Conservation (phyloP, 2,329 filamentous ascomycete genomes). For the Diatrype stigma region DNA sequence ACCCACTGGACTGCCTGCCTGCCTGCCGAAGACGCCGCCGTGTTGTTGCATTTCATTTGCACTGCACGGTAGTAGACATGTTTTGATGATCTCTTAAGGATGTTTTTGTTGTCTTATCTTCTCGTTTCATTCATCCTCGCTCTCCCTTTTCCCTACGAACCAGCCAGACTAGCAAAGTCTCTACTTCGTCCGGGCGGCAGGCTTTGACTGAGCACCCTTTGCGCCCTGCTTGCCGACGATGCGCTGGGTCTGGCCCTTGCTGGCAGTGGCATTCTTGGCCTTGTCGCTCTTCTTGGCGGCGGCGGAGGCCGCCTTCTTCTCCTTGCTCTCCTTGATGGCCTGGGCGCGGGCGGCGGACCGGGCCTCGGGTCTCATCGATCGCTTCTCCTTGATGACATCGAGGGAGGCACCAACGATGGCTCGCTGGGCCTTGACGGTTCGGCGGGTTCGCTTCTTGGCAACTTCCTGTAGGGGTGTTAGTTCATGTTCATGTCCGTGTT, state of each 20-base stretch:
- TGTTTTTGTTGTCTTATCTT: neutral
- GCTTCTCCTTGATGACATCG: constrained; percentile 99
- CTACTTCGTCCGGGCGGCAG: constrained; percentile 62
- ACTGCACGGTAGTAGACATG: constrained; percentile 13
- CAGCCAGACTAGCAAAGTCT: too few species aligned
- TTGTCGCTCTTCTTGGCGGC: constrained; percentile 98
- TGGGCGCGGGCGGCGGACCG: constrained; percentile 82
- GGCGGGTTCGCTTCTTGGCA: constrained; percentile 98
- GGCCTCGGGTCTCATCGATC: constrained; percentile 89
- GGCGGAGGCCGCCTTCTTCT: constrained; percentile 87
- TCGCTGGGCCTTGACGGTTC: constrained; percentile 97
- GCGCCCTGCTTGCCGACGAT: constrained; percentile 96
- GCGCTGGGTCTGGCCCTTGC: constrained; percentile 73
- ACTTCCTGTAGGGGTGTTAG: constrained; percentile 73
- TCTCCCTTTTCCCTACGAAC: too few species aligned
- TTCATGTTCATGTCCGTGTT: neutral
- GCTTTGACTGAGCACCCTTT: constrained; percentile 85
- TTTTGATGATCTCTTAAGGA: constrained; percentile 1
- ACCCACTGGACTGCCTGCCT: neutral
- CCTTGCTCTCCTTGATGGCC: constrained; percentile 97
- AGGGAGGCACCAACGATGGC: constrained; percentile 98
- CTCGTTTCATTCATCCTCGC: too few species aligned
- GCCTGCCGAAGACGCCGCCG: constrained; percentile 30
- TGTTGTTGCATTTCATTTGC: constrained; percentile 5
- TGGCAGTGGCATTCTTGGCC: constrained; percentile 82